These are phyloP conservation scores for Theileria sp. DNA, from an alignment of 169 alveolate species.

Conservation along the genomic window DNA sequence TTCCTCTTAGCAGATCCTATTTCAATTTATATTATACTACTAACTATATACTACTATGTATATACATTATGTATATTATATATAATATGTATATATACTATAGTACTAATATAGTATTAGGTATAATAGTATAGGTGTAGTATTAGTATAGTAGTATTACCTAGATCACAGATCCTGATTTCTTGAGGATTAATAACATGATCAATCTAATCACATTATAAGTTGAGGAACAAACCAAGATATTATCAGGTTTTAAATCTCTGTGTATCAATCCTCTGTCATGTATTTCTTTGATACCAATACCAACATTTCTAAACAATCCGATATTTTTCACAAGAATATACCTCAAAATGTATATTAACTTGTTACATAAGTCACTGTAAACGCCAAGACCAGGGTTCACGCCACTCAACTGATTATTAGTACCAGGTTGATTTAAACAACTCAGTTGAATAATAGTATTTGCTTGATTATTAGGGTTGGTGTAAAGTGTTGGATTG, in stretches of 20 bases:
- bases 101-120: background rate
- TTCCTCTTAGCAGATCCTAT: background rate
- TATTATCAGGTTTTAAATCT: conserved; percentile 75
- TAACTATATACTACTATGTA: background rate
- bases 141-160: conserved; percentile 17
- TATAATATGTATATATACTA: background rate
- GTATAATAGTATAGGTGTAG: background rate
- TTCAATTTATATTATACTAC: background rate
- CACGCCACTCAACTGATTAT: background rate
- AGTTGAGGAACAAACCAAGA: conserved; percentile 48
- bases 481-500: background rate
- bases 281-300: conserved; percentile 68
- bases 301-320: conserved; percentile 60
- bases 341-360: background rate
- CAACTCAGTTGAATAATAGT: background rate
- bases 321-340: background rate
- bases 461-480: background rate
- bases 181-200: conserved; percentile 44
- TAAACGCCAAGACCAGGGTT: background rate
- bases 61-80: background rate
- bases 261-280: conserved; percentile 70
- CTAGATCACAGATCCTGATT: conserved; percentile 74
- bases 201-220: conserved; percentile 56
- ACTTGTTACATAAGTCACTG: background rate
- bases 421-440: background rate